Percentiles rank a stretch among this genome's conserved stretches.
Evolutionary conservation across 352 stramenopile species (phyloP).

Genomic region (Plasmopara muralis): DNA sequence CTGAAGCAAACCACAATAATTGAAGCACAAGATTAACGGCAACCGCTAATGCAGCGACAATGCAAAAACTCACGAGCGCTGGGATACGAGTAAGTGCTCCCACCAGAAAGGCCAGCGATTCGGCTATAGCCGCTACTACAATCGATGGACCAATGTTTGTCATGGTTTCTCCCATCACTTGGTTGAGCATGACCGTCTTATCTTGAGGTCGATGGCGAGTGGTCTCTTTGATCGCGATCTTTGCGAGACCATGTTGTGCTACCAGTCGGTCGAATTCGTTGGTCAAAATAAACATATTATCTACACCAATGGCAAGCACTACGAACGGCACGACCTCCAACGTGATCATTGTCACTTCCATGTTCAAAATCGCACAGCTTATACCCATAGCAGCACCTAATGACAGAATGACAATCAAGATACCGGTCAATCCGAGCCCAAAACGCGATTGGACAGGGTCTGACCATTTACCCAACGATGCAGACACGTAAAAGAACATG

Average conservation of each 20-base stretch:
- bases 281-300: conserved; percentile 91
- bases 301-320: conserved; percentile 87
- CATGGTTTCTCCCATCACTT: conserved; percentile 72
- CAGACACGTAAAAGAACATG: conserved; percentile 88
- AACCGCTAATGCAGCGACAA: conserved; percentile 79
- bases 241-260: conserved; percentile 34
- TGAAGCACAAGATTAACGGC: conserved; percentile 76
- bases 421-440: conserved; percentile 72
- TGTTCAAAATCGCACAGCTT: conserved; percentile 49
- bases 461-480: conserved; percentile 68
- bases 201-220: conserved; percentile 30
- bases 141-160: conserved; percentile 83
- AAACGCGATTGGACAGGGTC: conserved; percentile 72
- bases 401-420: conserved; percentile 79
- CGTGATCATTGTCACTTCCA: conserved; percentile 89
- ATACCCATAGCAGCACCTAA: conserved; percentile 70
- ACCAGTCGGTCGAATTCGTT: conserved; percentile 79
- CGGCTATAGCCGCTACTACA: conserved; percentile 71
- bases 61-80: conserved; percentile 81
- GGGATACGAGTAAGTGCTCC: conserved; percentile 83
- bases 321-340: conserved; percentile 89
- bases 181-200: conserved; percentile 36
- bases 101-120: conserved; percentile 77
- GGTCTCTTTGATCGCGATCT: conserved; percentile 22
- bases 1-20: conserved; percentile 84